These are phyloP conservation scores for Cryptosporidium meleagridis DNA, from an alignment of 169 alveolate species.

Conservation along the genomic window DNA sequence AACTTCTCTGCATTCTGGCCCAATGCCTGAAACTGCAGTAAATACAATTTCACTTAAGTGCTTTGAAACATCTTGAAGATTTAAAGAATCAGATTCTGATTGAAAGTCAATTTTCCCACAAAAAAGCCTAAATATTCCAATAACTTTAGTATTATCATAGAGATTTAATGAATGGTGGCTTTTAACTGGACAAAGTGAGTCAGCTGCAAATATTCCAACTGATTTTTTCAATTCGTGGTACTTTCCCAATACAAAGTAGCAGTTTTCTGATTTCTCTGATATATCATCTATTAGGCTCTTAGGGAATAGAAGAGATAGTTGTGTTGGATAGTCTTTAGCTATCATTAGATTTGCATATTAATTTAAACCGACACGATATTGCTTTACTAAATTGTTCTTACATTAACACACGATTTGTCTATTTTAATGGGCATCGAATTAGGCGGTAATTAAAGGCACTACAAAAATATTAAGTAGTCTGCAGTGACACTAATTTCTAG, in stretches of 20 bases:
- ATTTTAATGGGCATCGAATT: background rate
- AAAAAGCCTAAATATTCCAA: slow-evolving; percentile 15
- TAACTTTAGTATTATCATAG: slow-evolving; percentile 1
- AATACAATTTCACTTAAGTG: slow-evolving; percentile 1
- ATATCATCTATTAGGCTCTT: background rate
- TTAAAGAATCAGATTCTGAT: background rate
- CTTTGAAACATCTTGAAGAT: slow-evolving; percentile 6
- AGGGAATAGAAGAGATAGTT: slow-evolving; percentile 34
- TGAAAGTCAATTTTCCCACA: background rate
- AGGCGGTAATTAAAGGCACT: slow-evolving; percentile 13
- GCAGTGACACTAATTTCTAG: background rate
- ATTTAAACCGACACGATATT: background rate
- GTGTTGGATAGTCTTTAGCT: slow-evolving; percentile 12
- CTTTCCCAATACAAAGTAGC: slow-evolving; percentile 28
- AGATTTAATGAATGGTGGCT: background rate
- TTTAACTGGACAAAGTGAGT: background rate
- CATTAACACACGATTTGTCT: background rate
- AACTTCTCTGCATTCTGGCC: background rate
- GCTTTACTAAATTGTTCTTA: background rate
- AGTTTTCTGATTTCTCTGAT: background rate
- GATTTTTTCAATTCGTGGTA: background rate
- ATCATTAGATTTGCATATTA: slow-evolving; percentile 31
- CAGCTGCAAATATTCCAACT: slow-evolving; percentile 40
- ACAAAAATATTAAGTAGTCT: background rate
- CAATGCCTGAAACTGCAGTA: background rate